Percentiles rank a stretch among this genome's conserved stretches.
These are phyloP conservation scores for Coprinopsis strossmayeri DNA, from an alignment of 768 basidiomycete species.

Conservation along the genomic window DNA sequence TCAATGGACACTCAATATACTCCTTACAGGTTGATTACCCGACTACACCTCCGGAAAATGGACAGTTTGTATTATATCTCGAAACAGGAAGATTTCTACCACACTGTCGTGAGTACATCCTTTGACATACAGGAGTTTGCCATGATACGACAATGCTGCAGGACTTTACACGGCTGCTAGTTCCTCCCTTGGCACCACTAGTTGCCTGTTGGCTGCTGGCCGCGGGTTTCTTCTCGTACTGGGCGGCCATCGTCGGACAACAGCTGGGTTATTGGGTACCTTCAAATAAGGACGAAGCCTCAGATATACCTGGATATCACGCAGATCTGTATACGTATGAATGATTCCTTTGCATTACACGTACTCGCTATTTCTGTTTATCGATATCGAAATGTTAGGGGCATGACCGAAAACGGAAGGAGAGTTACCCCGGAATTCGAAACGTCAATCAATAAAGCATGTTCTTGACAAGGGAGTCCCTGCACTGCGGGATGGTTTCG, in stretches of 20 bases:
- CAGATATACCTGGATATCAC: not conserved
- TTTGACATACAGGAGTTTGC: not conserved
- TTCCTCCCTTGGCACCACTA: not conserved
- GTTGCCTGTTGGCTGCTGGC: not conserved
- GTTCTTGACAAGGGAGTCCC: too few relatives aligned
- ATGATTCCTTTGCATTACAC: not conserved
- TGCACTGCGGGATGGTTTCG: too few relatives aligned
- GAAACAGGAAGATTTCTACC: slow-evolving; percentile 10
- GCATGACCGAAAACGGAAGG: too few relatives aligned
- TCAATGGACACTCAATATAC: not conserved
- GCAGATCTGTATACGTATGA: not conserved
- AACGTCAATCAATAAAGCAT: too few relatives aligned
- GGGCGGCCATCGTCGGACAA: not conserved
- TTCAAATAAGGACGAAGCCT: slow-evolving; percentile 7
- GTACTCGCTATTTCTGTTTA: too few relatives aligned
- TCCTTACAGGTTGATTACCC: slow-evolving; percentile 2
- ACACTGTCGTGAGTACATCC: slow-evolving; percentile 3
- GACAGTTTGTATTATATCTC: slow-evolving; percentile 6
- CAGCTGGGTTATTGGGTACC: not conserved
- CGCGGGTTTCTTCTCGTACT: not conserved
- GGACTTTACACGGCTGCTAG: not conserved
- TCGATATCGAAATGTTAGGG: too few relatives aligned
- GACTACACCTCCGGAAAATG: slow-evolving; percentile 6
- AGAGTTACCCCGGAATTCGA: too few relatives aligned
- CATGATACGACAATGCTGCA: not conserved